A percentile compares a stretch with the other conserved stretches of the same genome.
These are phyloP conservation scores for Diaporthe caulivora DNA, from an alignment of 2,329 filamentous ascomycete genomes.

Conservation along the genomic window DNA sequence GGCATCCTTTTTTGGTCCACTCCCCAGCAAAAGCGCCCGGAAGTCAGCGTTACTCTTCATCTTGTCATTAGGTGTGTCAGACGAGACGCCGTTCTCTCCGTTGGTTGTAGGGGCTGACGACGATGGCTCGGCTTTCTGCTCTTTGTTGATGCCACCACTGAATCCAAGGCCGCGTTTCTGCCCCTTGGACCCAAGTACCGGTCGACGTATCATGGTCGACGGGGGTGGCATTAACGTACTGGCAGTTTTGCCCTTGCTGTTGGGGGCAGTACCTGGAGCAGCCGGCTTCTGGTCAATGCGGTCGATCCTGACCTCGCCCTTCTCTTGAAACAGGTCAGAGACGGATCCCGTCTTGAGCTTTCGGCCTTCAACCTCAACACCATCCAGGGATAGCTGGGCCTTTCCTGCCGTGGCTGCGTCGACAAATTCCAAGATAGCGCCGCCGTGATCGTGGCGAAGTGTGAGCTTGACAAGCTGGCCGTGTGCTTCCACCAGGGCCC, in stretches of 20 bases:
- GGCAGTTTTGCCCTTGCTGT: conserved; percentile 47
- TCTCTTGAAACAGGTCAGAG: conserved; percentile 66
- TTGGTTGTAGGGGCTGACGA: conserved; percentile 34
- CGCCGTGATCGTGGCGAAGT: conserved; percentile 84
- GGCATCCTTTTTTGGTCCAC: conserved; percentile 39
- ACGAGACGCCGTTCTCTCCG: conserved; percentile 33
- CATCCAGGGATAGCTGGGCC: conserved; percentile 72
- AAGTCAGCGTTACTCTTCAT: conserved; percentile 70
- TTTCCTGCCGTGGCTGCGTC: conserved; percentile 79
- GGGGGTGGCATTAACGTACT: conserved; percentile 59
- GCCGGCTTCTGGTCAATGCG: conserved; percentile 53
- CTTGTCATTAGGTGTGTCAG: conserved; percentile 44
- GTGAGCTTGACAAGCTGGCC: conserved; percentile 81
- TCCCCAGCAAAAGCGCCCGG: conserved; percentile 62
- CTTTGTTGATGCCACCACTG: conserved; percentile 42
- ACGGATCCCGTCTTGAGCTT: conserved; percentile 67
- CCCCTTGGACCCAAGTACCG: conserved; percentile 45
- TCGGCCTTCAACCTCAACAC: conserved; percentile 65
- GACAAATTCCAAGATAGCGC: conserved; percentile 86
- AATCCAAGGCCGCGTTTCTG: conserved; percentile 50
- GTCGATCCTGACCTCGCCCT: conserved; percentile 58
- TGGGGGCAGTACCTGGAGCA: conserved; percentile 43
- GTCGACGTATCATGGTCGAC: conserved; percentile 55
- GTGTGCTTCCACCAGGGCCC: conserved; percentile 76
- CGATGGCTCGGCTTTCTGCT: conserved; percentile 39